Evolutionary conservation across 352 stramenopile genomes (phyloP), one percentile per base, ranked within the genome.

Genomic region (Globisporangium splendens): DNA sequence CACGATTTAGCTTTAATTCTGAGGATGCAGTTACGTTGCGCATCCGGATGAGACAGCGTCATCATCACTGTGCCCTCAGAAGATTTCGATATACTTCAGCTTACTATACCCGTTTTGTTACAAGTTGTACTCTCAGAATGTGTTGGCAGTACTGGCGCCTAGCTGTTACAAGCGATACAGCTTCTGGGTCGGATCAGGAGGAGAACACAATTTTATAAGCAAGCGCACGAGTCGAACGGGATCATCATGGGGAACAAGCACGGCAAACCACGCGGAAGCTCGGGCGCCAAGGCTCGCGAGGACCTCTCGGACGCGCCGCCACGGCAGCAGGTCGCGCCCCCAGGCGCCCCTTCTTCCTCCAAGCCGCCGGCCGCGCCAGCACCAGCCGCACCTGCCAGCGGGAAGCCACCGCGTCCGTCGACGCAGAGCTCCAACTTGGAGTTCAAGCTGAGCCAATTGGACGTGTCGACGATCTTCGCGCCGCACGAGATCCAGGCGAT

Each of bases 181-280:
- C 28, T 4, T 35, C 28, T 11, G 3, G 3, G 28, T 35, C 28
- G 28, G 28, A 35, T 4, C 28, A 11, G 28, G 2, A 35, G 28
- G 28, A 35, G 7, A 35, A 35, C 28, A 35, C 5, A 35, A 11
- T 35, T 35, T 35, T 35, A 35, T 11, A 35, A 3, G 28, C 28
- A 35, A 35, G 28, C 28, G n/a, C n/a, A n/a, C n/a, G n/a, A n/a
- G n/a, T n/a, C n/a, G n/a, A 35, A 10, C 24, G 24, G 24, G 24
- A 31, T 31, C 35, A 65, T 2, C 48, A 92, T 94, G 85, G 85
- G 85, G 28, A 94, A 93, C 77, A 94, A 94, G 67, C 84, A 91
- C 31, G 80, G 65, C 41, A 94, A 94, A 62, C 72, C 69, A 51
- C 63, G 72, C 33, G 50, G 49, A 13, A 62, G 73, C 65, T 65